A percentile compares a stretch with the other conserved stretches of the same genome.
Evolutionary conservation across 371 early-diverging fungal species (phyloP).

Genomic region (Apophysomyces ossiformis): DNA sequence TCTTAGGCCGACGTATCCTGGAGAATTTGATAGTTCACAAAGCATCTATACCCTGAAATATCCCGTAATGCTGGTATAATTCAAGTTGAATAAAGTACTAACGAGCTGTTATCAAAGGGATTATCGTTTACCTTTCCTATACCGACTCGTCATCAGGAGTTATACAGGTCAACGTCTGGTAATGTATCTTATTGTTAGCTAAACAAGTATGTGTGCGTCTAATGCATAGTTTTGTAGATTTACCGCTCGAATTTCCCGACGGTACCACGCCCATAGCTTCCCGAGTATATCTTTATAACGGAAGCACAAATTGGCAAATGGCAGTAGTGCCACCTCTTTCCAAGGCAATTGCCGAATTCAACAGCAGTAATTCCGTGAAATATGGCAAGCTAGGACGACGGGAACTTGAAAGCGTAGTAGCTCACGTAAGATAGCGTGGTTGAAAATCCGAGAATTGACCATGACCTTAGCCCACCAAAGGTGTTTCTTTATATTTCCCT

Average conservation of each 20-base stretch:
- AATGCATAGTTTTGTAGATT: slow-evolving; percentile 35
- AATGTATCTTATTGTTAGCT: neutral
- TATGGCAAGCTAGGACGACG: slow-evolving; percentile 42
- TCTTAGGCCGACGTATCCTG: slow-evolving; percentile 67
- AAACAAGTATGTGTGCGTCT: no score
- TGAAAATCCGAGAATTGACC: slow-evolving; percentile 13
- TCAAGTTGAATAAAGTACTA: neutral
- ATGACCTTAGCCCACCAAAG: slow-evolving; percentile 42
- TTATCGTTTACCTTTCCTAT: slow-evolving; percentile 77
- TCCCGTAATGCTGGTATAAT: slow-evolving; percentile 51
- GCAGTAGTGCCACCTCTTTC: slow-evolving; percentile 51
- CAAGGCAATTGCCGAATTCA: slow-evolving; percentile 49
- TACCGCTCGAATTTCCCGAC: slow-evolving; percentile 76
- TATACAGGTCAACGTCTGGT: slow-evolving; percentile 53
- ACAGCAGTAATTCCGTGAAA: slow-evolving; percentile 38
- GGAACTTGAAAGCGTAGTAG: slow-evolving; percentile 56
- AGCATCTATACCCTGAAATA: slow-evolving; percentile 70
- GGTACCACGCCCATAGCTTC: slow-evolving; percentile 77
- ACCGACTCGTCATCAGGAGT: slow-evolving; percentile 58
- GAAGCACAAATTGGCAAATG: slow-evolving; percentile 55
- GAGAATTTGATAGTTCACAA: slow-evolving; percentile 59
- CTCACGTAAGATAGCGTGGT: slow-evolving; percentile 40
- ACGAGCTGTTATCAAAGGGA: slow-evolving; percentile 46
- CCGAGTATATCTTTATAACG: slow-evolving; percentile 62
- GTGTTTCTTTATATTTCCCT: slow-evolving; percentile 42